Base-by-base conservation (phyloP, 805 yeast species). In the Teunomyces barrocoloradensis region DNA sequence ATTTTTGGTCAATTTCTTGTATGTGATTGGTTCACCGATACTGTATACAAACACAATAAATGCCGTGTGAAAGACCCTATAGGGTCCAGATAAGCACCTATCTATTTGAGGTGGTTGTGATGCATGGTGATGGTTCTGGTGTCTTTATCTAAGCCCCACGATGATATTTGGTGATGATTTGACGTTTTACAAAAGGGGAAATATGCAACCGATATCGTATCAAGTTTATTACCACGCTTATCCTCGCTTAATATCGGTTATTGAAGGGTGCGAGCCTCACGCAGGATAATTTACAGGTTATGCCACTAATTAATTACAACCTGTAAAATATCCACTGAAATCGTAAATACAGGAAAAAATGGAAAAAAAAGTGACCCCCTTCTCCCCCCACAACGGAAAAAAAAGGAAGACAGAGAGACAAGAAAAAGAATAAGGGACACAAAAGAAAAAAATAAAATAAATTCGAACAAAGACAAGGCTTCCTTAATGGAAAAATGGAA, bases 201-300 rank as follows among this genome's bases (percentile, higher is more conserved):
- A 34, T 34, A n/a, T 43, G 45, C 32, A 34, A 15, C 45, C 18
- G 10, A 33, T 32, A 9, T 6, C 11, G 11, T 9, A 25, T 25
- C 27, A 3, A 25, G 27, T 25, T 25, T 25, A 9, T 6, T 3
- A 25, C 28, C 10, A 34, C 40, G 45, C 41, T 32, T 33, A 33
- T 15, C 45, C 10, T 25, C 39, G 38, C 38, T 42, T 42, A 32
- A 6, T 2, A 7, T 23, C 41, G 38, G 41, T 20, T 43, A 25
- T 13, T 43, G 18, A 18, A 33, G 40, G 45, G 42, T 20, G 11
- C 17, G 41, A 29, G 45, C 38, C 45, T 35, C 41, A 33, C 40
- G 27, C 25, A 30, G 17, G 13, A 18, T 17, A 33, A 4, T 23
- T 30, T 40, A 13, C 48, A 12, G 29, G 48, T 15, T 17, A n/a